A percentile compares a stretch with the other conserved stretches of the same genome.
These are phyloP conservation scores for Pyrus communis DNA, from an alignment of 306 rosid genomes.

Conservation along the genomic window DNA sequence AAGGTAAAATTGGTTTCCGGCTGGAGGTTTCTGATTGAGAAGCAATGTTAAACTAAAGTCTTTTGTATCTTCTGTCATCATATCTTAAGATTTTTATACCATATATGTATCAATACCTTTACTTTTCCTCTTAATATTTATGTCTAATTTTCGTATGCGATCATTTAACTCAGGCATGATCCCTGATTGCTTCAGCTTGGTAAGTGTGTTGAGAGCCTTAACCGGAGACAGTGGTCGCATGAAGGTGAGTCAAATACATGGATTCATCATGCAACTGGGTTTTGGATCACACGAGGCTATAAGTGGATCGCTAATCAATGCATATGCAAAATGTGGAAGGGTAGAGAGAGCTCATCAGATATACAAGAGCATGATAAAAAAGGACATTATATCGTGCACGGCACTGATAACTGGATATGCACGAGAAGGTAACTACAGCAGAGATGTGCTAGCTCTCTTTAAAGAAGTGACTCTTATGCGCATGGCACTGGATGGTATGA, in stretches of 20 bases:
- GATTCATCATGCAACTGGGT: constrained; percentile 21
- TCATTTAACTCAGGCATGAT: constrained; percentile 10
- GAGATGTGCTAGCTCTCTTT: constrained; percentile 13
- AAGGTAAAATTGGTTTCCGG: not conserved
- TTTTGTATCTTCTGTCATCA: not conserved
- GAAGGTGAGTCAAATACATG: constrained; percentile 23
- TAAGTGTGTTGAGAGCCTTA: constrained; percentile 19
- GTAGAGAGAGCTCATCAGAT: constrained; percentile 12
- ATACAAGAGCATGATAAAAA: constrained; percentile 17
- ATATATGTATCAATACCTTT: not conserved
- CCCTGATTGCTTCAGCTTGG: constrained; percentile 34
- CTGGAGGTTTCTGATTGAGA: not conserved
- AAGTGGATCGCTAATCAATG: constrained; percentile 23
- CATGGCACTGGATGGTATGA: constrained; percentile 13
- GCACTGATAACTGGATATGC: constrained; percentile 25
- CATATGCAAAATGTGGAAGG: constrained; percentile 29
- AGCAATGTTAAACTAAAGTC: not conserved
- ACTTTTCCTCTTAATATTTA: not conserved
- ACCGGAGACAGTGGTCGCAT: not conserved
- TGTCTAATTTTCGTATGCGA: not conserved
- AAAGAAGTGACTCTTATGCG: constrained; percentile 10
- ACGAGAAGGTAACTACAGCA: not conserved
- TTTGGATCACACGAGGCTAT: constrained; percentile 14
- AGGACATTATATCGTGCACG: constrained; percentile 24
- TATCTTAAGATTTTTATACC: not conserved